Percentiles rank a stretch among this genome's conserved stretches.
Conservation (phyloP, 1,139 yeast species). For the Nematodospora anomalae region DNA sequence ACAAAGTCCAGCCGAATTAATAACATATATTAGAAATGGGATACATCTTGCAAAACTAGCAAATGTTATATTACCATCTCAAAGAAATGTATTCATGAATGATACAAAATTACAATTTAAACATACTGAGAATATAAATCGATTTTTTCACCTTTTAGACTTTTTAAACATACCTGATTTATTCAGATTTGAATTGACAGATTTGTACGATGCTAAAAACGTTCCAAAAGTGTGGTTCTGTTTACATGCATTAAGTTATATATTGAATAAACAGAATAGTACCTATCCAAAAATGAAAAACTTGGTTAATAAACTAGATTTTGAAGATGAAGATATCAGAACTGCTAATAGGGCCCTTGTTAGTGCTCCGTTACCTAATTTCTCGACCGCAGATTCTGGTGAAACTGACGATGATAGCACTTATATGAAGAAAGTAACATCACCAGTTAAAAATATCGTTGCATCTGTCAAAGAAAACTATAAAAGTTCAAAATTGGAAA, state of each 20-base stretch:
- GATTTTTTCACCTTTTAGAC: slow-evolving; percentile 73
- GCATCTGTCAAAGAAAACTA: slow-evolving; percentile 13
- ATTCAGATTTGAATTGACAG: slow-evolving; percentile 88
- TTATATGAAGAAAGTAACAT: slow-evolving; percentile 25
- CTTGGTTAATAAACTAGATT: slow-evolving; percentile 62
- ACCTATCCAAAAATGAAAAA: slow-evolving; percentile 64
- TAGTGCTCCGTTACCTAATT: slow-evolving; percentile 64
- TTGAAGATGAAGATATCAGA: slow-evolving; percentile 65
- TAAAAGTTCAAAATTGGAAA: background rate
- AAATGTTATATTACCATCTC: slow-evolving; percentile 68
- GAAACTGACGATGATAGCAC: slow-evolving; percentile 20
- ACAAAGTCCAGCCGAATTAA: slow-evolving; percentile 54
- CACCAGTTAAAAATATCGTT: slow-evolving; percentile 8
- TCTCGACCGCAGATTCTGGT: slow-evolving; percentile 46
- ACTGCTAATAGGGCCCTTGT: slow-evolving; percentile 68
- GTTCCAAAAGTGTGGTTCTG: slow-evolving; percentile 94
- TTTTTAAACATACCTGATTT: slow-evolving; percentile 78
- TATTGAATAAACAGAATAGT: slow-evolving; percentile 50
- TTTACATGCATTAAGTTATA: slow-evolving; percentile 82
- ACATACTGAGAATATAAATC: slow-evolving; percentile 90
- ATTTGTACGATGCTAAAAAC: slow-evolving; percentile 87
- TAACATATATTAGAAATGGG: slow-evolving; percentile 71
- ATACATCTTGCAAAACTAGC: slow-evolving; percentile 81
- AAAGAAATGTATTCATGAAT: slow-evolving; percentile 41
- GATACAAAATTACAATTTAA: slow-evolving; percentile 71